Conservation (phyloP, 2,329 filamentous ascomycete genomes). For the Sordariomycetes sp. region DNA sequence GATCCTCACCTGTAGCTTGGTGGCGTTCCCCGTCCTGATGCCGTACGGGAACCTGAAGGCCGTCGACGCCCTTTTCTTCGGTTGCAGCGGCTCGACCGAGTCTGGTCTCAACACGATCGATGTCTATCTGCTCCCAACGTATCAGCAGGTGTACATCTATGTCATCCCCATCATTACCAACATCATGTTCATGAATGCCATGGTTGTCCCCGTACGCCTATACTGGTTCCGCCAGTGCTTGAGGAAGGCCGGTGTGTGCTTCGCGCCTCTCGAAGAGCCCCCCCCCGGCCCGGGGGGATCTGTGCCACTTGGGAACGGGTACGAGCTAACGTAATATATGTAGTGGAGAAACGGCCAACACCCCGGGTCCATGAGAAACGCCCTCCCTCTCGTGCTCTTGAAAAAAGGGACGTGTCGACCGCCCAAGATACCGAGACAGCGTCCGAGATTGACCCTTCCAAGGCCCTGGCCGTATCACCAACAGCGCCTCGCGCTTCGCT, state of each 20-base stretch:
- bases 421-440: no score
- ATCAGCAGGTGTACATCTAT: conserved; percentile 65
- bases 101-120: conserved; percentile 80
- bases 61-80: conserved; percentile 82
- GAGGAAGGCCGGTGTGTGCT: conserved; percentile 68
- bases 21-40: neutral
- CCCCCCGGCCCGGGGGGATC: no score
- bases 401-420: no score
- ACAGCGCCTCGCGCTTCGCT: no score
- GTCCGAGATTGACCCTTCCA: no score
- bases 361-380: no score
- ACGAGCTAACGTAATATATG: no score
- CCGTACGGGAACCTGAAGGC: conserved; percentile 51
- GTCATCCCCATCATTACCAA: conserved; percentile 64
- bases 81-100: conserved; percentile 79
- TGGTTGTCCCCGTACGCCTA: conserved; percentile 81
- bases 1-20: neutral
- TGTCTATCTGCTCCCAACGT: conserved; percentile 55
- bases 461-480: no score
- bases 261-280: conserved; percentile 32
- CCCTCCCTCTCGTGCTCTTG: no score
- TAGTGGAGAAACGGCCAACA: no score
- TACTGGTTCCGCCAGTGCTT: conserved; percentile 99
- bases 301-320: no score
- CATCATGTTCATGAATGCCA: conserved; percentile 74